These are phyloP conservation scores for Pythium brachiatum DNA, from an alignment of 352 stramenopile genomes.

Conservation along the genomic window DNA sequence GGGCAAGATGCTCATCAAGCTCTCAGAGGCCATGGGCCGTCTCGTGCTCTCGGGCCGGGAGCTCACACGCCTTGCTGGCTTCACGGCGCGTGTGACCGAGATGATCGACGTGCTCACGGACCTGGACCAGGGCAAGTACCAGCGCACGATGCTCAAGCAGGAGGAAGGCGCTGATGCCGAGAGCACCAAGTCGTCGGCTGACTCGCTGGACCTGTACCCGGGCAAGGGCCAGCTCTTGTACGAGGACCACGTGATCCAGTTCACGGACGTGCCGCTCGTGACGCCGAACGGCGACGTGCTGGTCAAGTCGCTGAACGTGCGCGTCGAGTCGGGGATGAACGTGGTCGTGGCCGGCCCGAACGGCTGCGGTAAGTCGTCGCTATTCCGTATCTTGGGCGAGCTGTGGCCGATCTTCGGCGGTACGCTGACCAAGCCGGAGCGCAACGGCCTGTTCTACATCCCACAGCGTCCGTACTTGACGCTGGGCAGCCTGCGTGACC, in stretches of 20 bases:
- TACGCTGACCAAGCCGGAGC: slow-evolving; percentile 71
- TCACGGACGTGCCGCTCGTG: slow-evolving; percentile 85
- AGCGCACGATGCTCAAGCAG: slow-evolving; percentile 69
- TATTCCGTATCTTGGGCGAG: slow-evolving; percentile 87
- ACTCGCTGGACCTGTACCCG: slow-evolving; percentile 49
- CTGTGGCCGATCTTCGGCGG: slow-evolving; percentile 86
- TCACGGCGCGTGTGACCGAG: slow-evolving; percentile 71
- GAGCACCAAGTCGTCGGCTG: slow-evolving; percentile 34
- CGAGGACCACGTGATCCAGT: slow-evolving; percentile 80
- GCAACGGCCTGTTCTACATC: slow-evolving; percentile 90
- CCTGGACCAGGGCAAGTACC: slow-evolving; percentile 62
- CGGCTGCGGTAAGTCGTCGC: slow-evolving; percentile 83
- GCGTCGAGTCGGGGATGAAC: slow-evolving; percentile 89
- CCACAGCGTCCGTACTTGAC: slow-evolving; percentile 88
- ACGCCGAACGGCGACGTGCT: slow-evolving; percentile 89
- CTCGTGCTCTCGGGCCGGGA: slow-evolving; percentile 85
- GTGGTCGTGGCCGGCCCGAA: slow-evolving; percentile 85
- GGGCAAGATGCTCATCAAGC: slow-evolving; percentile 85
- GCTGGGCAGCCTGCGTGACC: slow-evolving; percentile 82
- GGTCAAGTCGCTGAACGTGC: slow-evolving; percentile 70
- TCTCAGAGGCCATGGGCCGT: slow-evolving; percentile 80
- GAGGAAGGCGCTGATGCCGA: slow-evolving; percentile 30
- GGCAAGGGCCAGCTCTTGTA: slow-evolving; percentile 60
- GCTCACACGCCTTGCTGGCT: slow-evolving; percentile 78
- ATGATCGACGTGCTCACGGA: slow-evolving; percentile 78